These are phyloP conservation scores for Nicotiana tabacum DNA, from an alignment of 257 asterid species.

Conservation along the genomic window DNA sequence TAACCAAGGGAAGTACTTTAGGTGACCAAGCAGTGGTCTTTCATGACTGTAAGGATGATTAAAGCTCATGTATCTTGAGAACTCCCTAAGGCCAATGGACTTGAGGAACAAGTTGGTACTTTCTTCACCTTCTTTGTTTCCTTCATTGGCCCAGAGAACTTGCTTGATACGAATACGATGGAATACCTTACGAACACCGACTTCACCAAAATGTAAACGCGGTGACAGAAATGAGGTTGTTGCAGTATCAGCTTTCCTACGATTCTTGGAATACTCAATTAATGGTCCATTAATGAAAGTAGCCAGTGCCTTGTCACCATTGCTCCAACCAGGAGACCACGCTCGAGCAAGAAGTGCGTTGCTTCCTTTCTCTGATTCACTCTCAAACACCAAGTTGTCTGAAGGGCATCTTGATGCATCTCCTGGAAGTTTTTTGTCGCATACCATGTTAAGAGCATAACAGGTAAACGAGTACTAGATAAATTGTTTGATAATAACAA, in stretches of 20 bases:
- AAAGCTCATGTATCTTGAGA: slow-evolving; percentile 83
- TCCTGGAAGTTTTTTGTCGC: slow-evolving; percentile 32
- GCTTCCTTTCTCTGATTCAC: slow-evolving; percentile 79
- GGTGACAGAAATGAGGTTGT: slow-evolving; percentile 95
- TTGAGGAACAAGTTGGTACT: slow-evolving; percentile 82
- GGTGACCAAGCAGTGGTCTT: slow-evolving; percentile 78
- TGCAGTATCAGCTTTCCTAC: slow-evolving; percentile 79
- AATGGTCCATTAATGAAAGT: slow-evolving; percentile 74
- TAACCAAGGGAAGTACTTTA: slow-evolving; percentile 80
- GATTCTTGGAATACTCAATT: slow-evolving; percentile 74
- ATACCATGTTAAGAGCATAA: background rate
- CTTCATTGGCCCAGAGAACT: slow-evolving; percentile 84
- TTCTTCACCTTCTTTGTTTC: slow-evolving; percentile 80
- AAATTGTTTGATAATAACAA: background rate
- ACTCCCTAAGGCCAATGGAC: slow-evolving; percentile 88
- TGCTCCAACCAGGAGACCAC: slow-evolving; percentile 98
- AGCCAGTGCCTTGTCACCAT: slow-evolving; percentile 73
- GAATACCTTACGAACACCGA: slow-evolving; percentile 84
- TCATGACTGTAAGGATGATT: slow-evolving; percentile 89
- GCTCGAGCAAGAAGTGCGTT: slow-evolving; percentile 91
- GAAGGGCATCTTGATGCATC: slow-evolving; percentile 58
- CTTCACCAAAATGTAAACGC: slow-evolving; percentile 81
- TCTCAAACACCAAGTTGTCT: slow-evolving; percentile 63
- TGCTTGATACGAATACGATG: slow-evolving; percentile 78
- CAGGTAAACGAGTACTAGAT: background rate